These are phyloP conservation scores for Tolypocladium nubicola DNA, from an alignment of 2,329 filamentous ascomycete species.

Conservation along the genomic window DNA sequence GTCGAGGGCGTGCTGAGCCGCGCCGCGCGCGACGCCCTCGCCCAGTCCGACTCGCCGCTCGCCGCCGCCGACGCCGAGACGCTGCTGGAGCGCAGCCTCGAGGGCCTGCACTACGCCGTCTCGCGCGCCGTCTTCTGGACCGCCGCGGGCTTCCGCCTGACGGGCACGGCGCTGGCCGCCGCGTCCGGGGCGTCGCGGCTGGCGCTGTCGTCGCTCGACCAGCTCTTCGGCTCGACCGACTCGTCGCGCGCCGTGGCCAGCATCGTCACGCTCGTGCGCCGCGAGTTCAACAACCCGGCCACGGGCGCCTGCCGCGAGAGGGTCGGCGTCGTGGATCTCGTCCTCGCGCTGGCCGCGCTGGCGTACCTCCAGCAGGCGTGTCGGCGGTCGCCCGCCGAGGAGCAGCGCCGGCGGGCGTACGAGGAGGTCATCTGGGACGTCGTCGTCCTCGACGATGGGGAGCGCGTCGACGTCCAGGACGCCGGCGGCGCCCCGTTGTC, in stretches of 20 bases:
- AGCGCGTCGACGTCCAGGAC: slow-evolving; percentile 39
- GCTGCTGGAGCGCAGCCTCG: slow-evolving; percentile 44
- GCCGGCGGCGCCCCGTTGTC: slow-evolving; percentile 18
- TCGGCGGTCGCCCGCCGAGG: slow-evolving; percentile 37
- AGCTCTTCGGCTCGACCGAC: slow-evolving; percentile 58
- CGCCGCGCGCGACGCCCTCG: slow-evolving; percentile 39
- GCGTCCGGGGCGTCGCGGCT: slow-evolving; percentile 47
- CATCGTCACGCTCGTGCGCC: slow-evolving; percentile 52
- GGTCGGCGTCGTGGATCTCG: slow-evolving; percentile 50
- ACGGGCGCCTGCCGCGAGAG: slow-evolving; percentile 48
- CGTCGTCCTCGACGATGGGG: slow-evolving; percentile 48
- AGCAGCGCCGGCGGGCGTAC: slow-evolving; percentile 31
- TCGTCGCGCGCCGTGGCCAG: slow-evolving; percentile 57
- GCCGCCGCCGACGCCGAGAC: slow-evolving; percentile 43
- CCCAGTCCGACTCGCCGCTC: slow-evolving; percentile 33
- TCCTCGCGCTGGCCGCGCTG: slow-evolving; percentile 49
- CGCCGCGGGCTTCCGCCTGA: slow-evolving; percentile 48
- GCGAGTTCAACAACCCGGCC: slow-evolving; percentile 53
- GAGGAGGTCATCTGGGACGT: slow-evolving; percentile 58
- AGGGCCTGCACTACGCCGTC: slow-evolving; percentile 45
- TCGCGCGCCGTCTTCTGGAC: slow-evolving; percentile 51
- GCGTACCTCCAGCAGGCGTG: slow-evolving; percentile 52
- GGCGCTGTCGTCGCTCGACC: slow-evolving; percentile 48
- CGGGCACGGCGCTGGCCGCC: slow-evolving; percentile 41
- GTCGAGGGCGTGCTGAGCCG: slow-evolving; percentile 43